Base-by-base conservation (phyloP, 2,329 filamentous ascomycete species). In the Arthrinium phaeospermum region DNA sequence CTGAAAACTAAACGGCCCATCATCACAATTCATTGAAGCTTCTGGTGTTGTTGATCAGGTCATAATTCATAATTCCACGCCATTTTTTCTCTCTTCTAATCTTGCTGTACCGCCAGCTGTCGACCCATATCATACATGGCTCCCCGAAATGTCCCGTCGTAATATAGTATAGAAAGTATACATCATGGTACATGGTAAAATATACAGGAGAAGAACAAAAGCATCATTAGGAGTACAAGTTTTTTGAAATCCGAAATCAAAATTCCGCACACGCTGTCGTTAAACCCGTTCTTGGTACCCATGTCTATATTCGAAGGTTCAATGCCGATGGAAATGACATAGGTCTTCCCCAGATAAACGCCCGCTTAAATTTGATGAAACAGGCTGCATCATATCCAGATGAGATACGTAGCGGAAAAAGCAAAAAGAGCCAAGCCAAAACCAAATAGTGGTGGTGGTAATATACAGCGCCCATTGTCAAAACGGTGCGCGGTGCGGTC, bases 171-270 rank as follows among this genome's bases (percentile, higher is more conserved):
- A 24, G 30, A n/a, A 34, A 64, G 22, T 64, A 41, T 47, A 72
- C 67, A 69, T 73, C 67, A 47, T 53, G 24, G 67, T 41, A 61
- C 57, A 45, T 64, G 4, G n/a, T 64, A 57, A 64, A 24, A 46
- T 68, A 70, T 49, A 57, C 51, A 53, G 53, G n/a, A 73, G 34
- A 57, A 27, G 4, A 70, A 72, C 71, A 70, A 68, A 22, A 24
- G 30, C 37, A 47, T 64, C 61, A 68, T 46, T 45, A 46, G 13
- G 24, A 51, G 64, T 27, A 64, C 57, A 41, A 41, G 16, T 64
- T 41, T 41, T n/a, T 64, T 5, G 7, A 64, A 10, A 37, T 24
- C 30, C 57, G 41, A 41, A 64, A 41, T 41, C 57, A 64, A 41
- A 64, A 64, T 41, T 24, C 57, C 30, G 13, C 57, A 24, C n/a